These are phyloP conservation scores for Serendipita indica DNA, from an alignment of 768 basidiomycete species.

Conservation along the genomic window DNA sequence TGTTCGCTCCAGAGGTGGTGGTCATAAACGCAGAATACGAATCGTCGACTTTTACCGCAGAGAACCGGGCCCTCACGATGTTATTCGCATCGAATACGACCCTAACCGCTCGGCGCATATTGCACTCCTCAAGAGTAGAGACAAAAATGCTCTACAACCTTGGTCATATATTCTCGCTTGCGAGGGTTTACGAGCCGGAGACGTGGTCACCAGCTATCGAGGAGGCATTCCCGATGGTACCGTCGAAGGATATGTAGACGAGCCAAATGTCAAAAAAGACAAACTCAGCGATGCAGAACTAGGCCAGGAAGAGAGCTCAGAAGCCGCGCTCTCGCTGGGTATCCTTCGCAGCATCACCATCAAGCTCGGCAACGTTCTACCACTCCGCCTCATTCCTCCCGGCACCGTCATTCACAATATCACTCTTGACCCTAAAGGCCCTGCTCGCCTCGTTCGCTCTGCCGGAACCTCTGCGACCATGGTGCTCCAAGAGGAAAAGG, in stretches of 20 bases:
- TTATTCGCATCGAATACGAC: constrained; percentile 93
- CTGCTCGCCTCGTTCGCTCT: constrained; percentile 70
- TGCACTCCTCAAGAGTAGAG: constrained; percentile 61
- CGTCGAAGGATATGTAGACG: constrained; percentile 34
- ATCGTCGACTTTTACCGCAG: constrained; percentile 70
- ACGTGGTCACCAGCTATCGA: constrained; percentile 74
- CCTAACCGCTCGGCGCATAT: constrained; percentile 90
- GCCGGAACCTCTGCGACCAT: constrained; percentile 80
- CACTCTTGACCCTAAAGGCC: constrained; percentile 58
- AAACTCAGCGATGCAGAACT: constrained; percentile 12
- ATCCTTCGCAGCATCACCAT: constrained; percentile 69
- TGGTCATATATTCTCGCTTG: constrained; percentile 92
- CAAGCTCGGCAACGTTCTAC: constrained; percentile 86
- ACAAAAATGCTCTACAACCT: constrained; percentile 26
- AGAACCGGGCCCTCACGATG: constrained; percentile 72
- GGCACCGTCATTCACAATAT: constrained; percentile 79
- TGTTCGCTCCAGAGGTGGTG: constrained; percentile 79
- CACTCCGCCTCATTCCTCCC: constrained; percentile 79
- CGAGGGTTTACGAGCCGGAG: constrained; percentile 77
- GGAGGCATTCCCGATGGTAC: constrained; percentile 66
- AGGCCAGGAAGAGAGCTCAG: constrained; percentile 9
- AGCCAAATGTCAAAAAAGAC: background rate
- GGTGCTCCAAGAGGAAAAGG: constrained; percentile 57
- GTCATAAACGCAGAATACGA: constrained; percentile 75
- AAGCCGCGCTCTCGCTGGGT: constrained; percentile 50